Base-by-base conservation (phyloP, 2,329 filamentous ascomycete genomes). In the Microdochium paspali region DNA sequence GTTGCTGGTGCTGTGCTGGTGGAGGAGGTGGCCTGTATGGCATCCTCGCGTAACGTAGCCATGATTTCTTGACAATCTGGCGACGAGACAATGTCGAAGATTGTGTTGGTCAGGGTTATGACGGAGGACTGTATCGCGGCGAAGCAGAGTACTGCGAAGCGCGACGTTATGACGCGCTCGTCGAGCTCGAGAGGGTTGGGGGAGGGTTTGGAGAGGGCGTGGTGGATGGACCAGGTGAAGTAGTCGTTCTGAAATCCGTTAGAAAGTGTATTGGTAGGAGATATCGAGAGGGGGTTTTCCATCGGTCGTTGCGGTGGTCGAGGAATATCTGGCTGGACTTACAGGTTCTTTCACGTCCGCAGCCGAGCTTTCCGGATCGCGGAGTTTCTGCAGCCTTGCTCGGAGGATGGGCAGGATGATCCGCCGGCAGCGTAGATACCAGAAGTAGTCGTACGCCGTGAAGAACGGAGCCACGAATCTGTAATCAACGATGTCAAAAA, bases 191-290 rank as follows among this genome's bases (percentile, higher is more conserved):
- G 44, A 7, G 56, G 55, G 48, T 64, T 56, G 40, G 52, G 31
- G 10, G 45, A 20, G 4, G 52, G 50, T 47, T 63, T 60, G 10
- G 53, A 49, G 12, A 60, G 49, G 12, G 64, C 65, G 48, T 68
- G 62, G 44, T 59, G 52, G 20, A 70, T 61, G 1, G 60, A 61
- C 66, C 66, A 70, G 52, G 67, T 62, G 10, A 69, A 54, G 49
- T 67, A 70, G 51, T 69, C 66, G 46, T 65, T 62, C 58, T 60
- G 25, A 30, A n/a, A n/a, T n/a, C n/a, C n/a, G n/a, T n/a, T n/a
- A n/a, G n/a, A n/a, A n/a, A n/a, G n/a, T n/a, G n/a, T n/a, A n/a
- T n/a, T n/a, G n/a, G n/a, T n/a, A n/a, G n/a, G n/a, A n/a, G n/a
- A n/a, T n/a, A n/a, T n/a, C n/a, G n/a, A n/a, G n/a, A n/a, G n/a